A percentile compares a stretch with the other conserved stretches of the same genome.
Evolutionary conservation across 331 rosid genomes (phyloP).

Genomic region (Pyrus hybrid): DNA sequence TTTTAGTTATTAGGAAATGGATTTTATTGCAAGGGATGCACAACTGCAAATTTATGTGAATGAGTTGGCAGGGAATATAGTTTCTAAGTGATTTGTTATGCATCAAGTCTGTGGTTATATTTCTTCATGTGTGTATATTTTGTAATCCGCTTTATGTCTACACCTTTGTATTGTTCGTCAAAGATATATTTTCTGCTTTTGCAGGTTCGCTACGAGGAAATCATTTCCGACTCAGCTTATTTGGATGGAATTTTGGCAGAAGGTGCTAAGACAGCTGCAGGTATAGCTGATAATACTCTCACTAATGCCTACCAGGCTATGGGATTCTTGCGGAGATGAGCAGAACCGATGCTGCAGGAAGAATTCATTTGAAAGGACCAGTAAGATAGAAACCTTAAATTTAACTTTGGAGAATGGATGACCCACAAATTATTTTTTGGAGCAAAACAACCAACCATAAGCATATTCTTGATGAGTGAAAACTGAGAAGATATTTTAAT

Average conservation of each 20-base stretch:
- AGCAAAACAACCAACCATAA: slow-evolving; percentile 18
- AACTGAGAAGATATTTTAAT: slow-evolving; percentile 1
- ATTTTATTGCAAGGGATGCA: background rate
- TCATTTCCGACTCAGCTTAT: slow-evolving; percentile 70
- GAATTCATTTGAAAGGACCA: slow-evolving; percentile 16
- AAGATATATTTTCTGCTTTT: slow-evolving; percentile 11
- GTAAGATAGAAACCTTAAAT: slow-evolving; percentile 30
- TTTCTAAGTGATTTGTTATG: background rate
- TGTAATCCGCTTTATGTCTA: background rate
- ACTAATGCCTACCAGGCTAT: slow-evolving; percentile 75
- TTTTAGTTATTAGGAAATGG: background rate
- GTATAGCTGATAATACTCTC: slow-evolving; percentile 68
- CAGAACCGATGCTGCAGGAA: slow-evolving; percentile 23
- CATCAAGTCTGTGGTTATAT: background rate
- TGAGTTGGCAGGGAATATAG: background rate
- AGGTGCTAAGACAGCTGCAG: slow-evolving; percentile 78
- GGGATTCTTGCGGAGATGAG: slow-evolving; percentile 65
- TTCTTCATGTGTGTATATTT: background rate
- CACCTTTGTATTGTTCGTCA: background rate
- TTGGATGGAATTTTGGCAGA: slow-evolving; percentile 73
- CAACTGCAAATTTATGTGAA: background rate
- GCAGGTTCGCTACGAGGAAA: slow-evolving; percentile 77
- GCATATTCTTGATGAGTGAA: slow-evolving; percentile 22
- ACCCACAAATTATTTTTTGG: slow-evolving; percentile 11
- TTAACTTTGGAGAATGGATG: slow-evolving; percentile 18